A percentile compares a stretch with the other conserved stretches of the same genome.
phyloP scores from a whole-genome alignment of 1,284 basidiomycete genomes.

The Rhodotorula sp. region DNA sequence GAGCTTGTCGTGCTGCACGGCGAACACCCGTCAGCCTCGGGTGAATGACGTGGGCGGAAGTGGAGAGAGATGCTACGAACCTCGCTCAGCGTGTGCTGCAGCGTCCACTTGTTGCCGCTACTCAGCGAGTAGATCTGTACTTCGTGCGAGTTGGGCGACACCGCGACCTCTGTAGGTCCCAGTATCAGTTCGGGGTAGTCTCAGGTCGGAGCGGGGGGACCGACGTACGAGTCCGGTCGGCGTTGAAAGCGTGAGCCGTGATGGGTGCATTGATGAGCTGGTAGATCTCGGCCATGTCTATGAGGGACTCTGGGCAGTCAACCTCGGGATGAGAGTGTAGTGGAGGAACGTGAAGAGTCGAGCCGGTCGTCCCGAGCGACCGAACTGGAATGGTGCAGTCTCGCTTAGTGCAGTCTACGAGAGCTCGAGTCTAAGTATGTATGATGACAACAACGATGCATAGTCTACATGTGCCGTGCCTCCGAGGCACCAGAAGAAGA shows the following conservation, averaged over 20 bases:
- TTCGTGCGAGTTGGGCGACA: constrained; percentile 86
- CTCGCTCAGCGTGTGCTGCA: constrained; percentile 79
- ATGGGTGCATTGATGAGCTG: constrained; percentile 72
- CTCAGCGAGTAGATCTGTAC: constrained; percentile 72
- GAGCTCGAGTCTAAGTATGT: too few species aligned
- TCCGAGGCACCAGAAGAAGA: too few species aligned
- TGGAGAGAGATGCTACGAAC: constrained; percentile 53
- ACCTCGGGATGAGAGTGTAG: constrained; percentile 9
- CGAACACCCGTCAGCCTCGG: constrained; percentile 6
- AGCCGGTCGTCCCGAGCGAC: too few species aligned
- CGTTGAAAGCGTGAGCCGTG: constrained; percentile 88
- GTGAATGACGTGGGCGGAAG: background rate
- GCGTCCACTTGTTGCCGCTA: constrained; percentile 65
- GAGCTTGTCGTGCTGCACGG: constrained; percentile 87
- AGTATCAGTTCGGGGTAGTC: background rate
- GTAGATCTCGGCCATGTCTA: constrained; percentile 27
- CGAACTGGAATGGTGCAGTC: too few species aligned
- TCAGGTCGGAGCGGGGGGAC: background rate
- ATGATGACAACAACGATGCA: too few species aligned
- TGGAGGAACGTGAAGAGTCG: background rate
- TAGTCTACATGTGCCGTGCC: too few species aligned
- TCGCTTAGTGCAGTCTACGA: too few species aligned
- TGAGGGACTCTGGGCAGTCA: constrained; percentile 35
- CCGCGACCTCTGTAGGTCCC: constrained; percentile 69
- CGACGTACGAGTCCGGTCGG: constrained; percentile 73